A percentile compares a stretch with the other conserved stretches of the same genome.
phyloP scores from a whole-genome alignment of 2,329 filamentous ascomycete genomes.

The Cryphonectria carpinicola region DNA sequence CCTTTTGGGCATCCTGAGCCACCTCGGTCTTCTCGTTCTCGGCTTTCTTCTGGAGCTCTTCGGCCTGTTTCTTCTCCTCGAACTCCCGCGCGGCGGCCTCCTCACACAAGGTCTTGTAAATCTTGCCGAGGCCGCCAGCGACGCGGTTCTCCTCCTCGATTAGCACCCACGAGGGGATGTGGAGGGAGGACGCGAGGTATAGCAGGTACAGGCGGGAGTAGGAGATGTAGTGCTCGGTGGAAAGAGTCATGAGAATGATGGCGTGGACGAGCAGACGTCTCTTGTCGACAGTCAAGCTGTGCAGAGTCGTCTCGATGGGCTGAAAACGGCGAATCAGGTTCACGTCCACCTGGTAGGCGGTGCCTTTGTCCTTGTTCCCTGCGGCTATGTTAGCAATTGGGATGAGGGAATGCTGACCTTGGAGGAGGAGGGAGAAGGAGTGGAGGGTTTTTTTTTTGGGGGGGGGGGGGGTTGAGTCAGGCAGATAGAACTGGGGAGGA shows the following conservation, averaged over 20 bases:
- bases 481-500: too few relatives aligned
- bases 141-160: conserved; percentile 75
- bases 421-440: conserved; percentile 9
- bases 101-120: conserved; percentile 65
- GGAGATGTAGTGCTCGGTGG: conserved; percentile 76
- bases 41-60: conserved; percentile 42
- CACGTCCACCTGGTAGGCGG: conserved; percentile 43
- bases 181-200: conserved; percentile 70
- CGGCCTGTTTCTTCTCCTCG: conserved; percentile 35
- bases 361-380: conserved; percentile 39
- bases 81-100: conserved; percentile 40
- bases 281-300: conserved; percentile 62
- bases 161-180: conserved; percentile 67
- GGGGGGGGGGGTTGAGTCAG: too few relatives aligned
- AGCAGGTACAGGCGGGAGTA: conserved; percentile 75
- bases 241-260: conserved; percentile 72
- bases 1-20: conserved; percentile 69
- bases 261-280: conserved; percentile 72
- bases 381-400: conserved; percentile 27
- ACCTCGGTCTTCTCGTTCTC: conserved; percentile 50
- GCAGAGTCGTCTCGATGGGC: conserved; percentile 64
- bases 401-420: conserved; percentile 31
- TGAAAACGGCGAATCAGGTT: conserved; percentile 58
- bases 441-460: too few relatives aligned
- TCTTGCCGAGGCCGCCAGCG: conserved; percentile 73